Conservation (phyloP, 1,284 basidiomycete species). For the Pseudozyma hubeiensis region DNA sequence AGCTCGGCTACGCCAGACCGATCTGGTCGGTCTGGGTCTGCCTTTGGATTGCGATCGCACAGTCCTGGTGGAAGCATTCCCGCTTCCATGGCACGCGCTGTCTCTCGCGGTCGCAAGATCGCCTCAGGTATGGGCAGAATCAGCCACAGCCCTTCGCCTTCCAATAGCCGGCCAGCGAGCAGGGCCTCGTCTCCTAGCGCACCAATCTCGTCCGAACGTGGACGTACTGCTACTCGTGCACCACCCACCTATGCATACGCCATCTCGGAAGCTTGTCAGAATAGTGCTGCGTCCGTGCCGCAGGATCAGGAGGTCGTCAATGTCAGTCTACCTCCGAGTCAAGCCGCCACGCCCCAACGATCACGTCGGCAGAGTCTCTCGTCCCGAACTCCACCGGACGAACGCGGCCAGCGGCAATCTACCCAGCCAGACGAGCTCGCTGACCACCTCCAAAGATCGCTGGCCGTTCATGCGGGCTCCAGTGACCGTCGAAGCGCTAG, state of each 20-base stretch:
- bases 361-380: conserved; percentile 38
- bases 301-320: conserved; percentile 33
- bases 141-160: conserved; percentile 50
- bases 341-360: conserved; percentile 33
- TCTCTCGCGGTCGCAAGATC: conserved; percentile 48
- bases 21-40: conserved; percentile 42
- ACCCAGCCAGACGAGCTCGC: conserved; percentile 32
- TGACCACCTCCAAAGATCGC: conserved; percentile 33
- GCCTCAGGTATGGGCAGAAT: conserved; percentile 48
- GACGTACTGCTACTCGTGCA: conserved; percentile 32
- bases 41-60: conserved; percentile 38
- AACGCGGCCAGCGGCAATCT: conserved; percentile 1
- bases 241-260: conserved; percentile 43
- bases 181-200: conserved; percentile 45
- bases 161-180: conserved; percentile 34
- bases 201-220: conserved; percentile 27
- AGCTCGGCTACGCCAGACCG: conserved; percentile 41
- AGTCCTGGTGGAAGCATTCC: conserved; percentile 51
- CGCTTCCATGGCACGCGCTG: conserved; percentile 55
- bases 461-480: conserved; percentile 24
- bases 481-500: conserved; percentile 36
- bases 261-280: conserved; percentile 31
- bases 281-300: conserved; percentile 10
- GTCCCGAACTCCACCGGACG: conserved; percentile 21
- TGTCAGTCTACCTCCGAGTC: conserved; percentile 39